Conservation (phyloP, 371 early-diverging fungal genomes). For the Cokeromyces recurvatus region DNA sequence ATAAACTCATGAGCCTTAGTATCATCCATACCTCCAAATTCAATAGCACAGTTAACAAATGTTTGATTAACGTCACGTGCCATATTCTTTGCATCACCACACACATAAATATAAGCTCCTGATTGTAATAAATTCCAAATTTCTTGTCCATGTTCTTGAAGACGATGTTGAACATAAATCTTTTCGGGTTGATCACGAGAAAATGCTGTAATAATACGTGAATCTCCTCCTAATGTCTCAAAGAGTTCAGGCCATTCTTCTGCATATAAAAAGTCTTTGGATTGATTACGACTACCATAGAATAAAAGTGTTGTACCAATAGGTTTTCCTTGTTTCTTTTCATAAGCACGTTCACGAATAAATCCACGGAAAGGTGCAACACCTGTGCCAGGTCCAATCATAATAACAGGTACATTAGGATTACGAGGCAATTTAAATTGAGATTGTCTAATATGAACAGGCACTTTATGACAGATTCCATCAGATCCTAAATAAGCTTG, state of each 20-base stretch:
- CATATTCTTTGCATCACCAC: conserved; percentile 97
- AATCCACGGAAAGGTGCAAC: conserved; percentile 98
- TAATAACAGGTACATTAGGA: conserved; percentile 76
- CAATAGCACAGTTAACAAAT: conserved; percentile 63
- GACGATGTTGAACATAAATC: conserved; percentile 86
- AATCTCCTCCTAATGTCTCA: conserved; percentile 49
- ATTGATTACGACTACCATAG: conserved; percentile 84
- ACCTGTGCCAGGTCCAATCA: conserved; percentile 98
- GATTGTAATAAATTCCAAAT: conserved; percentile 70
- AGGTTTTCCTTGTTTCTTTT: conserved; percentile 50
- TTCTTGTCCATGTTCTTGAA: conserved; percentile 57
- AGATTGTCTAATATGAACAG: conserved; percentile 84
- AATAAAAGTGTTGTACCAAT: conserved; percentile 87
- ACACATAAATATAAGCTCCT: conserved; percentile 85
- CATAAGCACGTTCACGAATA: conserved; percentile 78
- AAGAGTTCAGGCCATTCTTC: conserved; percentile 77
- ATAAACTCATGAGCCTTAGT: conserved; percentile 72
- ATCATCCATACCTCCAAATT: conserved; percentile 65
- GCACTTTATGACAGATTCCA: conserved; percentile 36
- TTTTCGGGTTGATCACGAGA: conserved; percentile 78
- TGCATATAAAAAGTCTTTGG: conserved; percentile 84
- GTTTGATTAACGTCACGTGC: conserved; percentile 82
- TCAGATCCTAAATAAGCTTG: conserved; percentile 8
- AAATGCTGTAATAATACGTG: conserved; percentile 80
- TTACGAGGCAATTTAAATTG: conserved; percentile 86